phyloP scores from a whole-genome alignment of 2,329 filamentous ascomycete species.

The Fonsecaea pedrosoi region DNA sequence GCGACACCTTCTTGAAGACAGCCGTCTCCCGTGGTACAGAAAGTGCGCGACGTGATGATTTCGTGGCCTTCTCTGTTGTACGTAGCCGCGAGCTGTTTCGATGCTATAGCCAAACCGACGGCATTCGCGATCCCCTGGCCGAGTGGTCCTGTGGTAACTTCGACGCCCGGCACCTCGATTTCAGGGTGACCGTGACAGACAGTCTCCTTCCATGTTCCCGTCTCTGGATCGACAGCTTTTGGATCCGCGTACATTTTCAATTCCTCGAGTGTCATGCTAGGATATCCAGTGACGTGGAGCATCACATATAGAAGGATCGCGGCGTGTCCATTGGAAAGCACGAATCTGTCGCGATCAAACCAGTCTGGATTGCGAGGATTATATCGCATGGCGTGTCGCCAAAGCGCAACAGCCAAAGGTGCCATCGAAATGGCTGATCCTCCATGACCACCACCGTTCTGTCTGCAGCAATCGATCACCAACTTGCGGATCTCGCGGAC shows the following conservation, averaged over 20 bases:
- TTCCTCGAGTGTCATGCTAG: conserved; percentile 45
- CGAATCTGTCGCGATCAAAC: conserved; percentile 69
- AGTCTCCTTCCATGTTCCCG: conserved; percentile 25
- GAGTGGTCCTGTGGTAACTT: conserved; percentile 64
- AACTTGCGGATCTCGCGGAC: not conserved
- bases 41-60: conserved; percentile 58
- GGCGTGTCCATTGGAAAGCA: conserved; percentile 61
- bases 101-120: conserved; percentile 64
- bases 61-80: conserved; percentile 59
- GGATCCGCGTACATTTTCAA: conserved; percentile 44
- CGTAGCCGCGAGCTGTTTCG: conserved; percentile 59
- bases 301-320: conserved; percentile 42
- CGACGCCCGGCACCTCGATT: conserved; percentile 62
- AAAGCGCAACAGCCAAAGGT: conserved; percentile 65
- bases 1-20: conserved; percentile 66
- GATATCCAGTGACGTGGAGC: conserved; percentile 45
- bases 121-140: conserved; percentile 67
- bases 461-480: conserved; percentile 7
- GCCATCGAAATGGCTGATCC: conserved; percentile 43
- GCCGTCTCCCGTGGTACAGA: conserved; percentile 64
- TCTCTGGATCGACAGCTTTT: conserved; percentile 39
- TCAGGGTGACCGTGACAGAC: conserved; percentile 59
- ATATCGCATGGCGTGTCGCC: conserved; percentile 56
- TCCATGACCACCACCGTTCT: conserved; percentile 21
- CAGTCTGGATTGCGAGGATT: conserved; percentile 60